These are phyloP conservation scores for Nakataea oryzae DNA, from an alignment of 2,329 filamentous ascomycete genomes.

Conservation along the genomic window DNA sequence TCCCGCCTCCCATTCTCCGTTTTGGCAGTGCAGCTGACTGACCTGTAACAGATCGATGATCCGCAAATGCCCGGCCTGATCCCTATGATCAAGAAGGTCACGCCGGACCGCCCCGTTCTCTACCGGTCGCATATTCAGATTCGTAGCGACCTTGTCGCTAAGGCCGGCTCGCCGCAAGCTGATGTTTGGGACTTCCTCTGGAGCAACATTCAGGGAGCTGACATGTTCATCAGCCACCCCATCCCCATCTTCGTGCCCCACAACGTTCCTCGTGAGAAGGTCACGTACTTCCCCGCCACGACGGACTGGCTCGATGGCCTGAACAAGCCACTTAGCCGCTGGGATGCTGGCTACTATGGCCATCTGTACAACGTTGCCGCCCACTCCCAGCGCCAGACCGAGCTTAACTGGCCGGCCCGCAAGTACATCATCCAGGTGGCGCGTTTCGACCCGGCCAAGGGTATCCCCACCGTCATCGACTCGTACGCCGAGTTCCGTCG, in stretches of 20 bases:
- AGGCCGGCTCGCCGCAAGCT: slow-evolving; percentile 53
- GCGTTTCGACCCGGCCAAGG: slow-evolving; percentile 76
- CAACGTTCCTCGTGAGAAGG: slow-evolving; percentile 53
- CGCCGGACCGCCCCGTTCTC: slow-evolving; percentile 65
- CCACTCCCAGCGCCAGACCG: slow-evolving; percentile 46
- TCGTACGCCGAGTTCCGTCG: slow-evolving; percentile 64
- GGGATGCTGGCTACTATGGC: slow-evolving; percentile 64
- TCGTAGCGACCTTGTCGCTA: slow-evolving; percentile 58
- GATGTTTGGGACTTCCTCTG: slow-evolving; percentile 70
- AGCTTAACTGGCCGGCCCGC: slow-evolving; percentile 46
- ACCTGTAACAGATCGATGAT: slow-evolving; percentile 52
- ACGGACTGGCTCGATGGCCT: slow-evolving; percentile 79
- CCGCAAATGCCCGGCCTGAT: slow-evolving; percentile 78
- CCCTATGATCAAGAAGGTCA: slow-evolving; percentile 59
- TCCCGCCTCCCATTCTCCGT: neutral
- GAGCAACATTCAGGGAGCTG: slow-evolving; percentile 57
- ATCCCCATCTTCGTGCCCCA: slow-evolving; percentile 65
- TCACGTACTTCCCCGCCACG: slow-evolving; percentile 68
- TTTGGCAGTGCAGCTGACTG: slow-evolving; percentile 4
- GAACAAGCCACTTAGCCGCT: slow-evolving; percentile 63
- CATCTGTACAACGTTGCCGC: slow-evolving; percentile 60
- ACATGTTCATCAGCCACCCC: slow-evolving; percentile 76
- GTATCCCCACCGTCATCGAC: slow-evolving; percentile 67
- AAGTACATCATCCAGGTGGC: slow-evolving; percentile 74
- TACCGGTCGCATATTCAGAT: slow-evolving; percentile 81